Base-by-base conservation (phyloP, 164 flowering plant genomes). In the Cinnamomum chago region DNA sequence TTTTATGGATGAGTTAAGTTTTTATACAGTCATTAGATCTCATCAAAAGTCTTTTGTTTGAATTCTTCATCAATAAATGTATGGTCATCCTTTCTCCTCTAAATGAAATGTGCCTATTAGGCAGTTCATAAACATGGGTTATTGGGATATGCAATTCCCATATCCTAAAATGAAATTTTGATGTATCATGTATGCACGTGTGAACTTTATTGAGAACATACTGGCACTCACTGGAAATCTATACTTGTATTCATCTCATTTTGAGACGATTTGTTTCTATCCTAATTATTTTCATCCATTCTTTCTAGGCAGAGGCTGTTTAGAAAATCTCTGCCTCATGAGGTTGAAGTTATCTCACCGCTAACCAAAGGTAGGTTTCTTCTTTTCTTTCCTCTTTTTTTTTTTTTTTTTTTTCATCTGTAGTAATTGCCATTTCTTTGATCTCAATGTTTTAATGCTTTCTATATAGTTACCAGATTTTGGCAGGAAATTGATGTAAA, bases 401-500 rank as follows among this genome's bases (percentile, higher is more conserved):
- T 24, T n/a, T 20, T 7, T 24, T 24, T 24, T 24, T 24, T 24
- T 7, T 18, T 47, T 9, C 1, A 2, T 18, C 22, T 47, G 25
- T 40, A 68, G 1, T 68, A 6, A 6, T 1, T 33, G 4, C 23
- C 5, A 15, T 27, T 66, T 28, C 27, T 28, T 17, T 30, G 18
- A 17, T 11, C 40, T 67, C 11, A 40, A 35, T 13, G n/a, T 6
- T 67, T 30, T 30, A 67, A 67, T 30, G 10, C 10, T 30, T 6
- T 67, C 22, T 5, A 67, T 68, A 17, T 35, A 40, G 5, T 12
- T 68, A 13, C 55, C 71, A 68, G 28, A 68, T 58, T 71, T 58
- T 30, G 30, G 33, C 66, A 58, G 62, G 66, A 40, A 71, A 71
- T 14, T 71, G 50, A 50, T 71, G 73, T 71, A 71, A 58, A 71